Evolutionary conservation across 805 yeast species (phyloP).

Genomic region (Yarrowia sp.): DNA sequence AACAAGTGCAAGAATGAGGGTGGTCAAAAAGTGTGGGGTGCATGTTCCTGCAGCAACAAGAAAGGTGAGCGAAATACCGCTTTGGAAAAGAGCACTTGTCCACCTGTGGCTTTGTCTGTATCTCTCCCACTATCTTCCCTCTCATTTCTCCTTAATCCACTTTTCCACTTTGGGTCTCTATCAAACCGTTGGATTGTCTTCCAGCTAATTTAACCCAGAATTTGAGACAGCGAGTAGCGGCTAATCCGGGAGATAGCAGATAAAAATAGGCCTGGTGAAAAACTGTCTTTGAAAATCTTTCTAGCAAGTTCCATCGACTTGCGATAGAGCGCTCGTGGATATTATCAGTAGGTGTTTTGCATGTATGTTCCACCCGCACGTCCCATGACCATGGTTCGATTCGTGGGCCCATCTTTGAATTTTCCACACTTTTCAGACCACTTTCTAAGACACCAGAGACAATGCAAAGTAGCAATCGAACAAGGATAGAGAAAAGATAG

Average conservation of each 20-base stretch:
- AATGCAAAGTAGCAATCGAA: neutral
- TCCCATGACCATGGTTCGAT: slow-evolving; percentile 34
- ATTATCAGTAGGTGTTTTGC: too few relatives aligned
- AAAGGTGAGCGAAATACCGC: too few relatives aligned
- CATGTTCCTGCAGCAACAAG: neutral
- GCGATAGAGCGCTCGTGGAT: too few relatives aligned
- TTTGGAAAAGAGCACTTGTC: too few relatives aligned
- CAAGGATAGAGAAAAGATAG: neutral
- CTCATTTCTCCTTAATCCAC: too few relatives aligned
- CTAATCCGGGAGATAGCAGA: slow-evolving; percentile 3
- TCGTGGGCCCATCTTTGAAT: slow-evolving; percentile 25
- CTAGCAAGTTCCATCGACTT: too few relatives aligned
- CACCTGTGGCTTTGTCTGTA: too few relatives aligned
- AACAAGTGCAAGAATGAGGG: neutral
- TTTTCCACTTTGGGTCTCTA: slow-evolving; percentile 8
- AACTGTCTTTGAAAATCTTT: neutral
- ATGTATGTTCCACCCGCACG: neutral
- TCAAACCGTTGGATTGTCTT: slow-evolving; percentile 11
- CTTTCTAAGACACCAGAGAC: neutral
- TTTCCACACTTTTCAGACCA: neutral
- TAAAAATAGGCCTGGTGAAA: neutral
- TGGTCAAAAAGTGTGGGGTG: neutral
- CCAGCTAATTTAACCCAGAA: slow-evolving; percentile 31
- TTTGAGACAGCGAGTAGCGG: slow-evolving; percentile 12
- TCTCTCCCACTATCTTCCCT: too few relatives aligned